These are phyloP conservation scores for Paraphaeosphaeria minitans DNA, from an alignment of 2,329 filamentous ascomycete species.

Conservation along the genomic window DNA sequence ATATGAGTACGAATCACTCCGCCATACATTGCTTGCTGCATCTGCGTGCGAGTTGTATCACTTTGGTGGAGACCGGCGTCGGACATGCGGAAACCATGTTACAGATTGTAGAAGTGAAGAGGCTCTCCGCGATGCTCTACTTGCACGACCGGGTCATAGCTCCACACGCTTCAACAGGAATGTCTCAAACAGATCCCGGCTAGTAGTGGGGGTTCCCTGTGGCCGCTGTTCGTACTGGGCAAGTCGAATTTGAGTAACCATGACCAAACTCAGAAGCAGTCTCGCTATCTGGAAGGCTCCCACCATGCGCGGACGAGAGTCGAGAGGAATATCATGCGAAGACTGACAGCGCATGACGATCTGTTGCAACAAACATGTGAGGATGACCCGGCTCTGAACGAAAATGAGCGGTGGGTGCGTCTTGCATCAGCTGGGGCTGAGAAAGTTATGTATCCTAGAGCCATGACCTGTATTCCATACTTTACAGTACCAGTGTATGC, in stretches of 20 bases:
- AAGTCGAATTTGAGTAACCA: conserved; percentile 28
- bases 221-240: conserved; percentile 23
- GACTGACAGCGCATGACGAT: background rate
- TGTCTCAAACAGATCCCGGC: conserved; percentile 17
- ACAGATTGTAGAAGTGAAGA: too few relatives aligned
- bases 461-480: background rate
- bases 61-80: too few relatives aligned
- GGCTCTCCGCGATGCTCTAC: conserved; percentile 38
- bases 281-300: conserved; percentile 1
- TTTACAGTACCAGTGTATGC: background rate
- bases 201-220: conserved; percentile 7
- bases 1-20: too few relatives aligned
- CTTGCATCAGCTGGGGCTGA: background rate
- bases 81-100: too few relatives aligned
- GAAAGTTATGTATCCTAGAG: background rate
- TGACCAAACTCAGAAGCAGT: too few relatives aligned
- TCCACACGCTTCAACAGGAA: conserved; percentile 7
- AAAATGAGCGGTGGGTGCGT: conserved; percentile 7
- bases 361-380: background rate
- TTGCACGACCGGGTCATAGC: conserved; percentile 24
- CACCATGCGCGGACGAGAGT: conserved; percentile 1
- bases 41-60: too few relatives aligned
- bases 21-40: too few relatives aligned
- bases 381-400: background rate
- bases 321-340: background rate